A percentile compares a stretch with the other conserved stretches of the same genome.
Conservation (phyloP, 1,284 basidiomycete species). For the Cryptococcus hybrid region DNA sequence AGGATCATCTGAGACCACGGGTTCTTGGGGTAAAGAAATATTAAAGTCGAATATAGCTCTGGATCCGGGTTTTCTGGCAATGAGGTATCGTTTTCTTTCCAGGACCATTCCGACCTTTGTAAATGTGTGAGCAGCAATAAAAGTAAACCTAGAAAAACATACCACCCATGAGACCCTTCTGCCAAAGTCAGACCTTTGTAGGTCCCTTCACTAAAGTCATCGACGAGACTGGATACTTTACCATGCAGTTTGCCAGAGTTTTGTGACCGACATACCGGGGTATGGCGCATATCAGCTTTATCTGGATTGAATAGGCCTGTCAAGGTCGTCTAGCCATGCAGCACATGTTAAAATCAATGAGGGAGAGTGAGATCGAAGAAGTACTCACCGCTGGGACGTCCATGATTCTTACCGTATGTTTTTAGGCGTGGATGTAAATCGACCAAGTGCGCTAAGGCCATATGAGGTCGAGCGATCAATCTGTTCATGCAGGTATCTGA, state of each 20-base stretch:
- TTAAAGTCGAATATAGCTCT: constrained; percentile 33
- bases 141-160: constrained; percentile 3
- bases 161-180: constrained; percentile 29
- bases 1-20: constrained; percentile 5
- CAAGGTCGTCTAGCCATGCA: constrained; percentile 3
- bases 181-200: constrained; percentile 16
- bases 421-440: constrained; percentile 12
- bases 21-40: constrained; percentile 12
- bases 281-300: constrained; percentile 6
- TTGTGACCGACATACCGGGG: constrained; percentile 36
- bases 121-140: not conserved
- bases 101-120: constrained; percentile 28
- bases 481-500: constrained; percentile 38
- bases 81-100: constrained; percentile 41
- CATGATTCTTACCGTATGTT: constrained; percentile 13
- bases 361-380: not conserved
- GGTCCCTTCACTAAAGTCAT: constrained; percentile 16
- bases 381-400: constrained; percentile 24
- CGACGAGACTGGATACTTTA: constrained; percentile 12
- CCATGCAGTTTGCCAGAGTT: constrained; percentile 30
- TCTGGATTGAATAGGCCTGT: constrained; percentile 15
- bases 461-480: constrained; percentile 13
- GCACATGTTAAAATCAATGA: not conserved
- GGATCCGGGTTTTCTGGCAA: constrained; percentile 32
- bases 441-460: constrained; percentile 12